phyloP scores from a whole-genome alignment of 192 early-diverging fungal species.

The Globomyces pollinis-pini region DNA sequence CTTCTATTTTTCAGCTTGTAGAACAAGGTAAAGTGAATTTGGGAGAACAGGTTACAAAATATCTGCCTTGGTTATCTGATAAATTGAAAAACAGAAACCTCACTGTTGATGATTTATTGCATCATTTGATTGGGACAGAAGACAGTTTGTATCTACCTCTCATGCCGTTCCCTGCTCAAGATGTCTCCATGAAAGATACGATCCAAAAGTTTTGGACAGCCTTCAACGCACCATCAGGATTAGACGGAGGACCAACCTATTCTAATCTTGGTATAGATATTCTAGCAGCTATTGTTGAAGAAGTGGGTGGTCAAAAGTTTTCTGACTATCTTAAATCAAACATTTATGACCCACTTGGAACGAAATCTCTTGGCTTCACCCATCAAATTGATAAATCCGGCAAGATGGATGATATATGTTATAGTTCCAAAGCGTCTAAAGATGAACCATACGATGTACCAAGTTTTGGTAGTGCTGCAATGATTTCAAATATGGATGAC shows the following conservation, averaged over 20 bases:
- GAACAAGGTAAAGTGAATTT: neutral
- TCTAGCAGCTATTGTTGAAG: slow-evolving; percentile 2
- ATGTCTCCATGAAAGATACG: neutral
- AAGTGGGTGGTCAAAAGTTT: neutral
- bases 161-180: neutral
- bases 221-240: neutral
- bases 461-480: neutral
- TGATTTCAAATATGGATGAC: neutral
- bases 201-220: neutral
- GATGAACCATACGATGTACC: neutral
- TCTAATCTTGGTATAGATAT: neutral
- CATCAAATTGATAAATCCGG: neutral
- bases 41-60: neutral
- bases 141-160: neutral
- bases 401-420: neutral
- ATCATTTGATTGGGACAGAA: neutral
- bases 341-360: neutral
- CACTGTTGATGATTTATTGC: neutral
- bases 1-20: neutral
- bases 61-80: slow-evolving; percentile 4
- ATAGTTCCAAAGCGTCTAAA: neutral
- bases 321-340: slow-evolving; percentile 1
- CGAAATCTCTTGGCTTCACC: neutral
- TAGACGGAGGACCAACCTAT: neutral
- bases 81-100: neutral